These are phyloP conservation scores for Paecilomyces dactylethromorphus DNA, from an alignment of 2,329 filamentous ascomycete species.

Conservation along the genomic window DNA sequence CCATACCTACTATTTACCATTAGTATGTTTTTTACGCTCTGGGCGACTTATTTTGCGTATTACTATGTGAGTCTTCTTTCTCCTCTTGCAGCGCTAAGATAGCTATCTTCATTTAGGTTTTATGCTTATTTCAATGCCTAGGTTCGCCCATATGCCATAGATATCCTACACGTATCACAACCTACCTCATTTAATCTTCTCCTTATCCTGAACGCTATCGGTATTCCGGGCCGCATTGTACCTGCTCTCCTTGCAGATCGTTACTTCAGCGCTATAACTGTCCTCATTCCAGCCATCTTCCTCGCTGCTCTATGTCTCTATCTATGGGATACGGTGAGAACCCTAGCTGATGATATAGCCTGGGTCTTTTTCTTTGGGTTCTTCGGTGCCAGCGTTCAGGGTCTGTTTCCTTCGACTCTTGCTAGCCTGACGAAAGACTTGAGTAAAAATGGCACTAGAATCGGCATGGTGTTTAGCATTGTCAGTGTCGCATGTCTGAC, in stretches of 20 bases:
- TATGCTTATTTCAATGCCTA: neutral
- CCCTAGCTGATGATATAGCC: slow-evolving; percentile 13
- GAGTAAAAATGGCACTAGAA: slow-evolving; percentile 39
- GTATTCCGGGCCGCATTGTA: slow-evolving; percentile 48
- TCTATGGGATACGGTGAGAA: slow-evolving; percentile 49
- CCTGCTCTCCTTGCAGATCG: slow-evolving; percentile 50
- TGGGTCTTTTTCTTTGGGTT: slow-evolving; percentile 41
- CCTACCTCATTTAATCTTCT: slow-evolving; percentile 46
- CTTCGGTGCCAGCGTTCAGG: slow-evolving; percentile 39
- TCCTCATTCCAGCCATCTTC: slow-evolving; percentile 45
- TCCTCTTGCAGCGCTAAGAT: neutral
- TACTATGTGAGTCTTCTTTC: slow-evolving; percentile 46
- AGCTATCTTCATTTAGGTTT: no score
- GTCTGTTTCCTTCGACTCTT: slow-evolving; percentile 38
- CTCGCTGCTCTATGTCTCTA: slow-evolving; percentile 45
- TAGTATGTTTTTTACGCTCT: slow-evolving; percentile 42
- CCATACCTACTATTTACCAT: slow-evolving; percentile 48
- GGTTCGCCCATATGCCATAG: slow-evolving; percentile 37
- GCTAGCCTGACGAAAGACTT: slow-evolving; percentile 41
- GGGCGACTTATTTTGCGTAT: slow-evolving; percentile 51
- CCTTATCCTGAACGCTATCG: slow-evolving; percentile 52
- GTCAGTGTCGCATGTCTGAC: slow-evolving; percentile 40
- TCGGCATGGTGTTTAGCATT: slow-evolving; percentile 44
- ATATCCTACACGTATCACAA: slow-evolving; percentile 38
- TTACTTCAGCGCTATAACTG: slow-evolving; percentile 49